Evolutionary conservation across 1,284 basidiomycete species (phyloP).

Genomic region (Cryptococcus sp.): DNA sequence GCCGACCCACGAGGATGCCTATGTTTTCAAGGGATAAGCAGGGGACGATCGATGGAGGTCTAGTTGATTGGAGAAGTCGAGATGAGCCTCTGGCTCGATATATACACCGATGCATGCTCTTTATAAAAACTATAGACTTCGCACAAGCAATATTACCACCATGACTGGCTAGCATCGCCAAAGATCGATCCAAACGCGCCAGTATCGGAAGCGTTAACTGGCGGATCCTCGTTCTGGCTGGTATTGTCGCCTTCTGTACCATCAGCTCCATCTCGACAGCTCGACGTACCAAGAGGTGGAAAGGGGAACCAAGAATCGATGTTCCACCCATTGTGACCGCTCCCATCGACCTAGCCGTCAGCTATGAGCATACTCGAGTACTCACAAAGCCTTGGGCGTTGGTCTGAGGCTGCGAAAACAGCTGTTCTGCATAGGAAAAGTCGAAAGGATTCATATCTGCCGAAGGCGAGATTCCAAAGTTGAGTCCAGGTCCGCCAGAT

Average conservation of each 20-base stretch:
- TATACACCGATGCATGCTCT: too few species aligned
- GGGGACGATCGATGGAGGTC: neutral
- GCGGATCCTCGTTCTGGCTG: neutral
- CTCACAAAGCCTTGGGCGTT: slow-evolving; percentile 2
- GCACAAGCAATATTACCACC: neutral
- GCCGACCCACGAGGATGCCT: slow-evolving; percentile 45
- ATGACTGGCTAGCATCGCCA: neutral
- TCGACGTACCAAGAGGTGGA: slow-evolving; percentile 29
- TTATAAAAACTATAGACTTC: too few species aligned
- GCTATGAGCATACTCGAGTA: too few species aligned
- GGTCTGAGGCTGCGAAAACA: slow-evolving; percentile 17
- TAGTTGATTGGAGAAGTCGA: too few species aligned
- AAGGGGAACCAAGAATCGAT: slow-evolving; percentile 38
- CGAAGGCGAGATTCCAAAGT: slow-evolving; percentile 1
- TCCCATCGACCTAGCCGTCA: too few species aligned
- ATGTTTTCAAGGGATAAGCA: slow-evolving; percentile 32
- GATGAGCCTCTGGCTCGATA: too few species aligned
- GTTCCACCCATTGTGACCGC: slow-evolving; percentile 8
- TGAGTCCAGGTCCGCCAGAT: neutral
- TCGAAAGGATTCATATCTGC: slow-evolving; percentile 15
- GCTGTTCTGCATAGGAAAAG: slow-evolving; percentile 36
- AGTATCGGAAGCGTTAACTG: neutral
- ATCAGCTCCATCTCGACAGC: neutral
- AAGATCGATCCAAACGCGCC: neutral
- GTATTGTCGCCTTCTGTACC: neutral